Evolutionary conservation across 169 alveolate genomes (phyloP).

Genomic region (Plasmodium adleri): DNA sequence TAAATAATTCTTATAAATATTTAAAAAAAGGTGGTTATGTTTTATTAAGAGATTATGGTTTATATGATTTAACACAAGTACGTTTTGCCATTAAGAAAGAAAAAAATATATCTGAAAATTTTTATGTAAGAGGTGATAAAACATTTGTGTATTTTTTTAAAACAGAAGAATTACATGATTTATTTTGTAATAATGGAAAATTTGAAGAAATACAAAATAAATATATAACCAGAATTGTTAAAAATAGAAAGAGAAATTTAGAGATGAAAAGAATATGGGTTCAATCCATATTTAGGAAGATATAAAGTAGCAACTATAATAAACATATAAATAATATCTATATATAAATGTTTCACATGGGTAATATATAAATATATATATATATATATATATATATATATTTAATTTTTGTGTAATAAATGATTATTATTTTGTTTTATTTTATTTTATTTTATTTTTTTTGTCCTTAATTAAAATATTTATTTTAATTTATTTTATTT

Average conservation of each 20-base stretch:
- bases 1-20: constrained; percentile 83
- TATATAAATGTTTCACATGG: too few species aligned
- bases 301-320: not conserved
- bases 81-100: constrained; percentile 90
- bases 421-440: too few species aligned
- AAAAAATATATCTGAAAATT: constrained; percentile 92
- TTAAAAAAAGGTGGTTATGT: constrained; percentile 91
- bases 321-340: not conserved
- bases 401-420: too few species aligned
- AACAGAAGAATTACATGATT: constrained; percentile 83
- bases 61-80: constrained; percentile 93
- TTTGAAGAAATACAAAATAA: constrained; percentile 65
- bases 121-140: constrained; percentile 93
- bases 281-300: constrained; percentile 63
- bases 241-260: constrained; percentile 57
- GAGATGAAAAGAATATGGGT: constrained; percentile 77
- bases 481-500: too few species aligned
- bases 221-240: constrained; percentile 71
- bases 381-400: not conserved
- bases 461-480: too few species aligned
- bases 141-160: constrained; percentile 93
- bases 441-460: too few species aligned
- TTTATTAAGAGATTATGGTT: constrained; percentile 94
- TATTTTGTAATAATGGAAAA: constrained; percentile 76
- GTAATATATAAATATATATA: not conserved